A percentile compares a stretch with the other conserved stretches of the same genome.
Evolutionary conservation across 2,329 filamentous ascomycete species (phyloP).

Genomic region (Aspergillus clavatus): DNA sequence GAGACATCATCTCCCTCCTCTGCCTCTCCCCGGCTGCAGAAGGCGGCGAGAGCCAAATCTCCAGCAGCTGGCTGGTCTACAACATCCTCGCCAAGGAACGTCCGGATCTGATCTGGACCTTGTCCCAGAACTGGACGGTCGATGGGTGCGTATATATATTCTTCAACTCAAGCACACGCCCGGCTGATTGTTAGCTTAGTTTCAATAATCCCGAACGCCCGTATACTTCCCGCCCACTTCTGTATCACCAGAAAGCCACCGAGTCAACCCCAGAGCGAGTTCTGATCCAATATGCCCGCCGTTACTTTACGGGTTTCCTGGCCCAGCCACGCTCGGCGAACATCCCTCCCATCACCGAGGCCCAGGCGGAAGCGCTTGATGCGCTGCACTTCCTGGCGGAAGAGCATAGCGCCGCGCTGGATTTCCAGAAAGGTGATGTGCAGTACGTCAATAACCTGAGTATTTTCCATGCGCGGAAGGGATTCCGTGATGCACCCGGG

Average conservation of each 20-base stretch:
- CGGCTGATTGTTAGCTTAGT: constrained; percentile 31
- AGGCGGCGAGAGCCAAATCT: constrained; percentile 51
- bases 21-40: constrained; percentile 43
- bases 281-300: constrained; percentile 57
- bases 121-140: constrained; percentile 46
- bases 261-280: constrained; percentile 48
- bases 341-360: constrained; percentile 49
- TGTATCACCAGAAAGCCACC: constrained; percentile 51
- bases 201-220: constrained; percentile 48
- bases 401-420: constrained; percentile 38
- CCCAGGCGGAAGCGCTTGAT: constrained; percentile 51
- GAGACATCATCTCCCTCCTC: constrained; percentile 51
- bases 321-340: constrained; percentile 38
- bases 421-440: constrained; percentile 48
- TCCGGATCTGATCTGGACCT: constrained; percentile 50
- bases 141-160: constrained; percentile 37
- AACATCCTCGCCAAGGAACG: constrained; percentile 50
- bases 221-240: constrained; percentile 38
- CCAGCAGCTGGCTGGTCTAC: constrained; percentile 51
- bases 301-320: constrained; percentile 52
- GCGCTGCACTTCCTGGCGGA: constrained; percentile 48
- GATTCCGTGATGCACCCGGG: constrained; percentile 38
- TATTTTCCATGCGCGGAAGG: constrained; percentile 49
- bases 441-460: constrained; percentile 51
- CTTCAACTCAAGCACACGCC: constrained; percentile 7